These are phyloP conservation scores for Hypoxylon sp. DNA, from an alignment of 2,329 filamentous ascomycete species.

Conservation along the genomic window DNA sequence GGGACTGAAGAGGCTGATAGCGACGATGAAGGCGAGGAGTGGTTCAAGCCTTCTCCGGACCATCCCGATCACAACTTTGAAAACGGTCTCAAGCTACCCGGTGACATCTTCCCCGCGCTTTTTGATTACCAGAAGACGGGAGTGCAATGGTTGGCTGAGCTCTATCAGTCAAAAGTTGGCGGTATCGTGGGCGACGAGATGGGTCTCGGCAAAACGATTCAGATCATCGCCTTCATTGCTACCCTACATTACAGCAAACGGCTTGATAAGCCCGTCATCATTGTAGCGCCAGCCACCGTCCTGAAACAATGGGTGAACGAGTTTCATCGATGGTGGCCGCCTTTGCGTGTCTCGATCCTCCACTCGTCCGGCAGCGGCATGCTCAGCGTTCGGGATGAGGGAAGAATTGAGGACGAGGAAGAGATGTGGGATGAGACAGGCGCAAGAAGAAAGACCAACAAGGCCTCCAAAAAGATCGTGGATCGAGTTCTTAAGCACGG, in stretches of 20 bases:
- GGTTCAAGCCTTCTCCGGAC: slow-evolving; percentile 86
- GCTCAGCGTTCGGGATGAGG: slow-evolving; percentile 79
- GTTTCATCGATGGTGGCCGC: slow-evolving; percentile 99
- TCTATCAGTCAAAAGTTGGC: slow-evolving; percentile 88
- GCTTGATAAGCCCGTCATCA: slow-evolving; percentile 82
- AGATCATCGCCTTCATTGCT: slow-evolving; percentile 79
- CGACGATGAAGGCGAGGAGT: slow-evolving; percentile 64
- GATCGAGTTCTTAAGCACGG: slow-evolving; percentile 83
- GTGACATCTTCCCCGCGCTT: slow-evolving; percentile 89
- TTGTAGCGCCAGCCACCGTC: slow-evolving; percentile 93
- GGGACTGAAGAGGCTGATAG: slow-evolving; percentile 49
- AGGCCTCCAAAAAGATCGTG: slow-evolving; percentile 80
- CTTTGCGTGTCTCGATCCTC: slow-evolving; percentile 92
- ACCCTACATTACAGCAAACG: slow-evolving; percentile 91
- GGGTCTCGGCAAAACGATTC: slow-evolving; percentile 93
- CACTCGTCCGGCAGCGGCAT: slow-evolving; percentile 97
- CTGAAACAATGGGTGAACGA: slow-evolving; percentile 98
- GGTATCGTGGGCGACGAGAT: slow-evolving; percentile 98
- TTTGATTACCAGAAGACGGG: slow-evolving; percentile 98
- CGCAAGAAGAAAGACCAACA: slow-evolving; percentile 61
- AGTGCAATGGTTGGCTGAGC: slow-evolving; percentile 93
- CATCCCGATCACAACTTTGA: slow-evolving; percentile 78
- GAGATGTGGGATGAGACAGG: slow-evolving; percentile 59
- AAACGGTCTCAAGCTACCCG: slow-evolving; percentile 80
- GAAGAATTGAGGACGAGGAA: slow-evolving; percentile 62